Evolutionary conservation across 2,329 filamentous ascomycete genomes (phyloP), one percentile per base, ranked within the genome.

Genomic region (Cladophialophora yegresii): DNA sequence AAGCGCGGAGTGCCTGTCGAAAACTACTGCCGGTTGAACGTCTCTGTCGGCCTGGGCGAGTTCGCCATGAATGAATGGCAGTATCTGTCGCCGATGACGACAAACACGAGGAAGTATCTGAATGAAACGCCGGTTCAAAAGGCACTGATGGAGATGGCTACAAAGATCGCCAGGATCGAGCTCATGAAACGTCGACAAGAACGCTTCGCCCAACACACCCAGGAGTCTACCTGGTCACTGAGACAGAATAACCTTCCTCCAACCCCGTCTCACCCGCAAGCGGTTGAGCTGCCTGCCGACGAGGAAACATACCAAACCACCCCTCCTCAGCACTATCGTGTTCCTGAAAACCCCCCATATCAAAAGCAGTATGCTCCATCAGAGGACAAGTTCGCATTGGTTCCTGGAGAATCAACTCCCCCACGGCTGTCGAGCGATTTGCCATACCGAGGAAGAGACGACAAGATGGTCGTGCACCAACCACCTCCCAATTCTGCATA

Each of bases 41-140:
- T 98, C 47, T 93, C 98, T 74, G 88, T 96, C 16, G 95, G 93
- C 0, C 93, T 98, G 2, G 93, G 65, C 47, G 95, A 98, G 74
- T 98, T 97, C 75, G 93, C 91, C 58, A 98, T 99, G 92, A 99
- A 98, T 74, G 95, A 98, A 75, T 99, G 95, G 95, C 86, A 91
- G 72, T 87, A 93, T 3, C 80, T 98, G n/a, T 89, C 91, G 28
- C 93, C 97, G 58, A 98, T 99, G 78, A 96, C 91, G 79, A 97
- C 92, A 13, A 89, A 89, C 74, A 99, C 95, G 0, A 85, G 91
- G 70, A 86, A 89, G 68, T 99, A 98, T 74, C 84, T 99, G 59
- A 81, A 83, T 7, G 88, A 88, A 66, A 82, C 84, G 10, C 87
- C 87, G 0, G 89, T 96, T 63, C 90, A 96, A 75, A 84, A 80